Evolutionary conservation across 495 filamentous ascomycete genomes (phyloP).

Genomic region (Penicillium riverlandense): DNA sequence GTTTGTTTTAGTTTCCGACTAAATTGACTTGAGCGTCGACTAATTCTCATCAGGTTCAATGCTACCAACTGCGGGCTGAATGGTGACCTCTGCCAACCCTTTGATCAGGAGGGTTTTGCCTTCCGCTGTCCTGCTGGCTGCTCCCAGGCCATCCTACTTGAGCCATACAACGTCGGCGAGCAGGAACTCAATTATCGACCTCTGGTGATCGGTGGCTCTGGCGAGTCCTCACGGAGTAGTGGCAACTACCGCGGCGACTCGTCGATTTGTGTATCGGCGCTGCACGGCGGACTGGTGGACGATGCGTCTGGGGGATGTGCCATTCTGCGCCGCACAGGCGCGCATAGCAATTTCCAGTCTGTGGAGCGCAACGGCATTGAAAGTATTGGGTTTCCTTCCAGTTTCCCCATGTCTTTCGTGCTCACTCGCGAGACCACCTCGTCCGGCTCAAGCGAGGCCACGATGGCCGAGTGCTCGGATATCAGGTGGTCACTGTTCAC

Average conservation of each 20-base stretch:
- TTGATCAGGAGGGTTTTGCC: constrained; percentile 55
- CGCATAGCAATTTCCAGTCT: constrained; percentile 45
- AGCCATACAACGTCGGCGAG: constrained; percentile 62
- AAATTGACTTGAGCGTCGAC: not conserved
- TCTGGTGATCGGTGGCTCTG: constrained; percentile 55
- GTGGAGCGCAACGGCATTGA: constrained; percentile 52
- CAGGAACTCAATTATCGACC: constrained; percentile 57
- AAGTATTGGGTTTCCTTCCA: constrained; percentile 57
- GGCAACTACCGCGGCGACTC: constrained; percentile 70
- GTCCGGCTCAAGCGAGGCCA: constrained; percentile 9
- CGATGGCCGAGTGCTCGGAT: constrained; percentile 46
- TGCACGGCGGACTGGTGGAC: constrained; percentile 65
- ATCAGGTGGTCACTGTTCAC: constrained; percentile 61
- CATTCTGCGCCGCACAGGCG: constrained; percentile 55
- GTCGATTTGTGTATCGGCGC: constrained; percentile 64
- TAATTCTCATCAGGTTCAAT: constrained; percentile 23
- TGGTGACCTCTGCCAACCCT: constrained; percentile 65
- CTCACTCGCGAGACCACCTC: constrained; percentile 33
- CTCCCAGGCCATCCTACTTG: constrained; percentile 51
- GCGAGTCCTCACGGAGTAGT: constrained; percentile 38
- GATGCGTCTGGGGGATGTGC: constrained; percentile 65
- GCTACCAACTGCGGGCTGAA: constrained; percentile 61
- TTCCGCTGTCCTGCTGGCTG: constrained; percentile 74
- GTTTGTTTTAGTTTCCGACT: constrained; percentile 1
- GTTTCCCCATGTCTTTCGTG: constrained; percentile 63